A percentile compares a stretch with the other conserved stretches of the same genome.
Evolutionary conservation across 2,329 filamentous ascomycete species (phyloP).

Genomic region (Trichoderma semiorbis): DNA sequence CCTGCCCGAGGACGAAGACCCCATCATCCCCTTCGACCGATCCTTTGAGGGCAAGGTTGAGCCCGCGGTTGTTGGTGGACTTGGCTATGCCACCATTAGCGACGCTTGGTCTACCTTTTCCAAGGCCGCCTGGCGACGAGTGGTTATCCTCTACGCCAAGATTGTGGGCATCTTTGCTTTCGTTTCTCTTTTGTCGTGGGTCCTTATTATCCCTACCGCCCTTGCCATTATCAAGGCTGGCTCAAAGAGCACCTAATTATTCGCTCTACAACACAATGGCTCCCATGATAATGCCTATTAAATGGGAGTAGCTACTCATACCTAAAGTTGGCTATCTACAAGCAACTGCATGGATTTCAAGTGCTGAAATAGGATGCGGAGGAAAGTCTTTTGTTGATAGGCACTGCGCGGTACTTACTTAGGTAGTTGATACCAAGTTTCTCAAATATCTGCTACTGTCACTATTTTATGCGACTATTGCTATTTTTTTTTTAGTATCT

Average conservation of each 20-base stretch:
- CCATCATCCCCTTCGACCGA: slow-evolving; percentile 87
- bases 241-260: not conserved
- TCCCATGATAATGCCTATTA: not conserved
- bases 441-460: not conserved
- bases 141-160: slow-evolving; percentile 75
- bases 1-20: slow-evolving; percentile 74
- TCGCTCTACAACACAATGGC: not conserved
- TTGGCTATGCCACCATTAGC: slow-evolving; percentile 65
- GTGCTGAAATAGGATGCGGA: not conserved
- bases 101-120: slow-evolving; percentile 81
- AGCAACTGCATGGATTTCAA: not conserved
- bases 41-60: slow-evolving; percentile 75
- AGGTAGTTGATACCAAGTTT: not conserved
- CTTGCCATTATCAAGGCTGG: slow-evolving; percentile 36
- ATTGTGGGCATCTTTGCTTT: slow-evolving; percentile 54
- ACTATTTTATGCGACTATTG: not conserved
- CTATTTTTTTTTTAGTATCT: not conserved
- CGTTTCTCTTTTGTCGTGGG: slow-evolving; percentile 42
- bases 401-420: not conserved
- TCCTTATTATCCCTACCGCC: slow-evolving; percentile 50
- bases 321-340: not conserved
- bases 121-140: slow-evolving; percentile 65
- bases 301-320: not conserved
- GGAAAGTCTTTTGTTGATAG: not conserved
- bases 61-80: slow-evolving; percentile 69